Evolutionary conservation across 495 filamentous ascomycete genomes (phyloP).

Genomic region (Podospora bellae-mahoneyi): DNA sequence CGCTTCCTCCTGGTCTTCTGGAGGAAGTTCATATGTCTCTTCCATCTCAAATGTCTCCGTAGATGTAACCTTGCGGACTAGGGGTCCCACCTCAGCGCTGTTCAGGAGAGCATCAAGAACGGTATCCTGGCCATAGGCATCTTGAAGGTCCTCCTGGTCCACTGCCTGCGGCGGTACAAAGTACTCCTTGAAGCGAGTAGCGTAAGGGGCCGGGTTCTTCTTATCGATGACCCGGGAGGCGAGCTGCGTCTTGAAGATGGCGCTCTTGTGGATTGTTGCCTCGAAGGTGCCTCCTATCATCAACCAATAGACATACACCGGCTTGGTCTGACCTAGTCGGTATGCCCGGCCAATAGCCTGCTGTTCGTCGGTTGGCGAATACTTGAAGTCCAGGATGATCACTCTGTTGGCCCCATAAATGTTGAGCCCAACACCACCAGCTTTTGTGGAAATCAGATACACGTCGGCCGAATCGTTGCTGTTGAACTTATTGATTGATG

Average conservation of each 20-base stretch:
- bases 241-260: conserved; percentile 77
- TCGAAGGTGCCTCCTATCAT: conserved; percentile 77
- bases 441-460: conserved; percentile 77
- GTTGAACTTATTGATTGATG: conserved; percentile 65
- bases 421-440: conserved; percentile 81
- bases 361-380: conserved; percentile 76
- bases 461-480: conserved; percentile 41
- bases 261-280: conserved; percentile 62
- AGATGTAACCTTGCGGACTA: conserved; percentile 37
- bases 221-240: conserved; percentile 78
- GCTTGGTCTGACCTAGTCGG: conserved; percentile 79
- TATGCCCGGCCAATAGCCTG: conserved; percentile 88
- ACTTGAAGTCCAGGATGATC: conserved; percentile 80
- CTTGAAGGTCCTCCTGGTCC: conserved; percentile 48
- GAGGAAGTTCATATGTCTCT: conserved; percentile 37
- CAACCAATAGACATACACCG: conserved; percentile 86
- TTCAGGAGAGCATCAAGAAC: conserved; percentile 68
- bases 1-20: conserved; percentile 36
- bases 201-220: conserved; percentile 62
- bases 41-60: conserved; percentile 48
- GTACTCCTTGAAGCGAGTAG: conserved; percentile 52
- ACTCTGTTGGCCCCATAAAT: conserved; percentile 82
- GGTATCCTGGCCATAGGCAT: conserved; percentile 58
- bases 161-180: conserved; percentile 56
- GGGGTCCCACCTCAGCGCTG: conserved; percentile 8